Evolutionary conservation across 78 protist genomes (phyloP).

Genomic region (Dictyostelium citrinum): DNA sequence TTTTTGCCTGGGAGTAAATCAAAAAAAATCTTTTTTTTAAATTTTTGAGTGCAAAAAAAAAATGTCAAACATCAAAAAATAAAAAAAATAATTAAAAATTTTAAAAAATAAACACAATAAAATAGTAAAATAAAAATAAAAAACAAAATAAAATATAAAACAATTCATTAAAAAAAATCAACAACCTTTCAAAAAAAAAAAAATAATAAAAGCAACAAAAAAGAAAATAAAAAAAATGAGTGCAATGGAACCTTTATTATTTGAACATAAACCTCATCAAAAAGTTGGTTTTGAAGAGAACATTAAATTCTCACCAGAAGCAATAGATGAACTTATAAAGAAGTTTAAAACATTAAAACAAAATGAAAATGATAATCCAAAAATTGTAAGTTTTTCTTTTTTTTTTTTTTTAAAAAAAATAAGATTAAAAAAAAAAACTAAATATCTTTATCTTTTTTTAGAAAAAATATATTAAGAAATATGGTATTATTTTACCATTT

Average conservation of each 20-base stretch:
- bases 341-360: not conserved
- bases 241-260: not conserved
- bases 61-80: too few species aligned
- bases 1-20: too few species aligned
- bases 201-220: not conserved
- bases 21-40: too few species aligned
- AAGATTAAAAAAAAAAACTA: too few species aligned
- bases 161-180: too few species aligned
- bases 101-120: too few species aligned
- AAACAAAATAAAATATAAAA: too few species aligned
- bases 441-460: not conserved
- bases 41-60: too few species aligned
- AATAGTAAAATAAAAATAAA: too few species aligned
- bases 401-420: not conserved
- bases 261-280: not conserved
- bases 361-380: not conserved
- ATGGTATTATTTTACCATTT: not conserved
- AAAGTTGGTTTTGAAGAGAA: not conserved
- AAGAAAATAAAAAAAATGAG: not conserved
- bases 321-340: not conserved
- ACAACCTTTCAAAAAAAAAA: not conserved
- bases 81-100: too few species aligned
- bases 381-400: not conserved
- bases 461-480: not conserved
- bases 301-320: not conserved